phyloP scores from a whole-genome alignment of 257 asterid species.

The Salvia miltiorrhiza region DNA sequence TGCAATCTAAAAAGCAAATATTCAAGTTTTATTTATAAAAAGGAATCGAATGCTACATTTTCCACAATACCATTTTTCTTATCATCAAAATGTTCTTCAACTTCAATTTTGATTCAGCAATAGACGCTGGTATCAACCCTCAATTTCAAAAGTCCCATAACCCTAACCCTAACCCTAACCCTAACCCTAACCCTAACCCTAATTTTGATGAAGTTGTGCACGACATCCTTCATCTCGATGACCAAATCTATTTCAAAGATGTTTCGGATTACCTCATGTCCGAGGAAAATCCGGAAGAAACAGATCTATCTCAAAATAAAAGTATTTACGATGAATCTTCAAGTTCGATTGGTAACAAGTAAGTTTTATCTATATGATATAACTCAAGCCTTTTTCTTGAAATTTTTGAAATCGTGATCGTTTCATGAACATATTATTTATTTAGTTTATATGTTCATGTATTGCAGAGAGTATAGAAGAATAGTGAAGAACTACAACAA shows the following conservation, averaged over 20 bases:
- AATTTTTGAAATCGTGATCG: neutral
- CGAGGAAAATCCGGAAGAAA: neutral
- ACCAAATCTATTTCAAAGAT: neutral
- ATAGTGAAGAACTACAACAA: constrained; percentile 11
- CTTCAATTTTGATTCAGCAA: neutral
- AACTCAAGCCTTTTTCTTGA: neutral
- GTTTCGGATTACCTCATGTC: constrained; percentile 10
- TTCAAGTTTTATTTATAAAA: constrained; percentile 1
- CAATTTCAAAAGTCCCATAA: neutral
- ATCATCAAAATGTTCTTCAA: neutral
- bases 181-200: constrained; percentile 28
- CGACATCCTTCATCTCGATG: neutral
- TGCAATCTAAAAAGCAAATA: neutral
- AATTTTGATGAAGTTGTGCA: neutral
- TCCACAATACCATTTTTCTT: constrained; percentile 3
- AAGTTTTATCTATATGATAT: constrained; percentile 5
- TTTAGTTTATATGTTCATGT: neutral
- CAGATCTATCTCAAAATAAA: neutral
- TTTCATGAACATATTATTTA: too few relatives aligned
- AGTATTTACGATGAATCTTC: neutral
- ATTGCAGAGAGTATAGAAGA: neutral
- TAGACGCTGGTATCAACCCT: neutral
- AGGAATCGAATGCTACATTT: neutral
- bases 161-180: constrained; percentile 27
- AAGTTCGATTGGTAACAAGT: constrained; percentile 5